Evolutionary conservation across 805 yeast genomes (phyloP).

Genomic region (Maudiozyma bulderi): DNA sequence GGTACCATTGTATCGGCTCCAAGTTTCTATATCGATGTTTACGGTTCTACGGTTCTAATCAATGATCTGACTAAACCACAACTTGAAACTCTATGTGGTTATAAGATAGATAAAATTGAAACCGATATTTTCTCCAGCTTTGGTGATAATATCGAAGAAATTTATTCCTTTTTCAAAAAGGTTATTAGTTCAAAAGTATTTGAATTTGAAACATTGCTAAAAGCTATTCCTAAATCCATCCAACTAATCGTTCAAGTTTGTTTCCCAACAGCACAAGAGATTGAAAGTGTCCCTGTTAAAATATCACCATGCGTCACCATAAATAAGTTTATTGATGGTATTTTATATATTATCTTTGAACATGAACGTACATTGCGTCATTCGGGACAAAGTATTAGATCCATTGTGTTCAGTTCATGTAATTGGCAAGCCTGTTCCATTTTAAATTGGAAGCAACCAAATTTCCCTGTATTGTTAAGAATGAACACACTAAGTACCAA

Average conservation of each 20-base stretch:
- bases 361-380: conserved; percentile 51
- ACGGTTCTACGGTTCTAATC: conserved; percentile 50
- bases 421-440: conserved; percentile 88
- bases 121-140: not conserved
- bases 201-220: conserved; percentile 51
- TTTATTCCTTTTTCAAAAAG: conserved; percentile 10
- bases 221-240: conserved; percentile 45
- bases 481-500: conserved; percentile 51
- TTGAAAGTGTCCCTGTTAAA: conserved; percentile 33
- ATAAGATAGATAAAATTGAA: conserved; percentile 16
- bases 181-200: conserved; percentile 36
- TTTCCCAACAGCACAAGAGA: conserved; percentile 56
- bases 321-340: conserved; percentile 66
- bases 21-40: conserved; percentile 42
- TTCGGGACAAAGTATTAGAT: conserved; percentile 36
- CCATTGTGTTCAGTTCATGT: conserved; percentile 75
- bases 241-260: conserved; percentile 67
- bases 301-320: conserved; percentile 39
- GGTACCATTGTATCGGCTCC: conserved; percentile 83
- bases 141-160: conserved; percentile 13
- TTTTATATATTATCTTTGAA: conserved; percentile 61
- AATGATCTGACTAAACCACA: conserved; percentile 40
- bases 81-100: conserved; percentile 24
- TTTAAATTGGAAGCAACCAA: conserved; percentile 96
- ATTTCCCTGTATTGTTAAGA: conserved; percentile 84